Percentiles rank a stretch among this genome's conserved stretches.
These are phyloP conservation scores for Pythium periplocum DNA, from an alignment of 352 stramenopile genomes.

Conservation along the genomic window DNA sequence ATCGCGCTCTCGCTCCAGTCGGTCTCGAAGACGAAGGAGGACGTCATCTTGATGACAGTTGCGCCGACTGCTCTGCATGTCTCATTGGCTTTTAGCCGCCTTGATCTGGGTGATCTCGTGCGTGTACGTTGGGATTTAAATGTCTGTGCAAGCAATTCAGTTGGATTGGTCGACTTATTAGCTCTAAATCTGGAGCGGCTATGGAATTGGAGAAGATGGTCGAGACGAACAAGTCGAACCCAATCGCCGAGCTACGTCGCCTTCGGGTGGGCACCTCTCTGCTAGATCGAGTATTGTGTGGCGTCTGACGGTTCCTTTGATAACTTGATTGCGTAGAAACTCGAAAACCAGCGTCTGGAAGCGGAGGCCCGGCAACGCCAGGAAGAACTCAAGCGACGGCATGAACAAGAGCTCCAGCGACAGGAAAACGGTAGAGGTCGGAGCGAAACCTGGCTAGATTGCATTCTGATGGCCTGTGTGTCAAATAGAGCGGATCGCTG, in stretches of 20 bases:
- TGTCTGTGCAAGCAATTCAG: too few relatives aligned
- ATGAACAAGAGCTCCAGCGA: constrained; percentile 39
- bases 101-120: too few relatives aligned
- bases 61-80: too few relatives aligned
- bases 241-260: constrained; percentile 24
- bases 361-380: constrained; percentile 41
- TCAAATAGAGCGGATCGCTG: constrained; percentile 30
- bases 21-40: constrained; percentile 8
- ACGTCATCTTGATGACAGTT: too few relatives aligned
- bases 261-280: constrained; percentile 12
- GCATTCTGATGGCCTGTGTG: constrained; percentile 1
- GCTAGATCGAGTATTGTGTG: too few relatives aligned
- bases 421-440: constrained; percentile 32
- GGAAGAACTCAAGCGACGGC: constrained; percentile 31
- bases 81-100: too few relatives aligned
- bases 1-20: constrained; percentile 30
- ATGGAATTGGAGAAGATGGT: too few relatives aligned
- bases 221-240: neutral
- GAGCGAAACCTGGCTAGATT: neutral
- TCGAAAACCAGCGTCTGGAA: constrained; percentile 65
- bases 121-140: too few relatives aligned
- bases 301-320: too few relatives aligned
- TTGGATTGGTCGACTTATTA: too few relatives aligned
- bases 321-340: constrained; percentile 33
- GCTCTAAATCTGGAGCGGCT: too few relatives aligned